Percentiles rank a stretch among this genome's conserved stretches.
Conservation (phyloP, 2,329 filamentous ascomycete species). For the Claviceps paspali region DNA sequence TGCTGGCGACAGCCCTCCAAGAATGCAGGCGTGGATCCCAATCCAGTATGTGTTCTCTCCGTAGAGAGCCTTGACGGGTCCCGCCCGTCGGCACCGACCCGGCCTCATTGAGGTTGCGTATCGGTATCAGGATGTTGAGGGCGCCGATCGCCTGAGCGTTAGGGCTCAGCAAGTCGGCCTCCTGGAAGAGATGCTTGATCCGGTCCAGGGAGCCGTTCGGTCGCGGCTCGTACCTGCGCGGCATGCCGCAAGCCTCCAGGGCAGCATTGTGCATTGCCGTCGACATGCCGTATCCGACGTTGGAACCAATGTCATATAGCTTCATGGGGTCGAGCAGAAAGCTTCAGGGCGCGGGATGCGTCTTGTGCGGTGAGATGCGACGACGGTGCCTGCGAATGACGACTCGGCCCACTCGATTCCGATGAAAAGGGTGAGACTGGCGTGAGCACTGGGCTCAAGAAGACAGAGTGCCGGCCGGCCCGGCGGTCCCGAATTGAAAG, state of each 20-base stretch:
- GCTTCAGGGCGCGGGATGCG: conserved; percentile 49
- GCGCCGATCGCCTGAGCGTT: conserved; percentile 63
- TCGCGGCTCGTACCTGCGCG: conserved; percentile 49
- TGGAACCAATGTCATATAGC: conserved; percentile 60
- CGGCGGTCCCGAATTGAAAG: conserved; percentile 49
- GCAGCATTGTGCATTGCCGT: conserved; percentile 64
- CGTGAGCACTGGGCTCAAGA: conserved; percentile 50
- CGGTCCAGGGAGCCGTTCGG: conserved; percentile 47
- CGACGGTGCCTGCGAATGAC: conserved; percentile 6
- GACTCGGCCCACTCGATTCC: conserved; percentile 5
- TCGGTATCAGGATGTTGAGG: conserved; percentile 60
- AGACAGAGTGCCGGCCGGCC: conserved; percentile 49
- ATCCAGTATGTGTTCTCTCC: conserved; percentile 77
- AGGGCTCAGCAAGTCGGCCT: conserved; percentile 53
- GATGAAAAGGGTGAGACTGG: conserved; percentile 37
- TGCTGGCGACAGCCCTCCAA: conserved; percentile 56
- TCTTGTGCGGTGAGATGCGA: conserved; percentile 40
- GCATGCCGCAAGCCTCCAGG: conserved; percentile 50
- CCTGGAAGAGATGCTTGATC: conserved; percentile 47
- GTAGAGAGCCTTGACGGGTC: conserved; percentile 53
- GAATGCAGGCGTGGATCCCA: conserved; percentile 58
- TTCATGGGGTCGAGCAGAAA: conserved; percentile 55
- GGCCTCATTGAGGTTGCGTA: conserved; percentile 43
- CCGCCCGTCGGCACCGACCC: conserved; percentile 44
- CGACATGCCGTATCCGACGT: conserved; percentile 56